Base-by-base conservation (phyloP, 129 eudicot genomes). In the Centrapalus pauciflorus region DNA sequence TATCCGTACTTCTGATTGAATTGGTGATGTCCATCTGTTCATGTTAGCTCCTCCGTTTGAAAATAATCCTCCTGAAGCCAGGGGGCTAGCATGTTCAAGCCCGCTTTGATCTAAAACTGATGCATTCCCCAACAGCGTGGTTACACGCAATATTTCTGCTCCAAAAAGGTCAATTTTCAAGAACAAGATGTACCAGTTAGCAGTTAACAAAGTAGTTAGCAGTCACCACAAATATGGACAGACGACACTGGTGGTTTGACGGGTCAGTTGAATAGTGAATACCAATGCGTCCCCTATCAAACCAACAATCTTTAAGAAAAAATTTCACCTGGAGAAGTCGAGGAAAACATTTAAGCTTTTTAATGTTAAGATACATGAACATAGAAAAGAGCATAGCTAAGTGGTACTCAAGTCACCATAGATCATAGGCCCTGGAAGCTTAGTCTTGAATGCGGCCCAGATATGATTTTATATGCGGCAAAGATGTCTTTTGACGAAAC, bases 111-210 rank as follows among this genome's bases (percentile, higher is more conserved):
- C 99, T 94, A 94, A 89, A 84, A 89, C 82, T 66, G 96, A 89
- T 76, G 99, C 90, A 79, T 82, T 89, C 96, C 96, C 96, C 99
- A 94, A 94, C 82, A 94, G 83, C 71, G 99, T 86, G 81, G 93
- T 94, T 86, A 94, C 95, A 86, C 99, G 99, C 96, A 89, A 69
- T 77, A 94, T 84, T 89, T 94, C 99, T 94, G 99, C 89, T 94
- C 82, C 96, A 90, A 87, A 87, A 88, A 80, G 76, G 99, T 89
- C 99, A 94, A 86, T 89, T 83, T 82, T 80, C 90, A 88, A 91
- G 89, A 94, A 93, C 80, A 88, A 90, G 79, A 89, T 80, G 99
- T 82, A 93, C 96, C 87, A 84, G 97, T 94, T 81, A 94, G 99
- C 96, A 84, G 84, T 81, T 68, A 89, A 84, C 80, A 76, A 75